Base-by-base conservation (phyloP, 2,329 filamentous ascomycete genomes). In the Davidsoniella australis region DNA sequence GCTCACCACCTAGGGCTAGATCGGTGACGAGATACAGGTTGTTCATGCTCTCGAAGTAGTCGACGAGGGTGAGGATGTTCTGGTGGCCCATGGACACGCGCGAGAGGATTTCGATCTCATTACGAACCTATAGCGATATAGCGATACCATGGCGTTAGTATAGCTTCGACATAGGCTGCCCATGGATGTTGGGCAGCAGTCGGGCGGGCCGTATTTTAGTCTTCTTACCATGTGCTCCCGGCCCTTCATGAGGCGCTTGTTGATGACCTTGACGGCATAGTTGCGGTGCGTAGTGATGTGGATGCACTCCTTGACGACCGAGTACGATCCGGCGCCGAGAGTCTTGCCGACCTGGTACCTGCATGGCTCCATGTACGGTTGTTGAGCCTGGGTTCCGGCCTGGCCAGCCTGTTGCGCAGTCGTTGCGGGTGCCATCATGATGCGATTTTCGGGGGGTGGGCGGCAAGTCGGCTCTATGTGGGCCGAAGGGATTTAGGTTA, bases 31-130 rank as follows among this genome's bases (percentile, higher is more conserved):
- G 80, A 64, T 98, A 98, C 56, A 98, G 75, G 66, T 98, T 98
- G 69, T 98, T 96, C 85, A 95, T 94, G 5, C 91, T 98, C 69
- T 98, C 91, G 62, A 98, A 98, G 67, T 96, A 98, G 69, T 98
- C 91, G 59, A 96, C 91, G 52, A 98, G 74, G 1, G 91, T 98
- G 54, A 98, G 70, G 62, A 98, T 96, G 62, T 98, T 98, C 64
- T 91, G 85, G 67, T 98, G 89, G 49, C 91, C 91, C 85, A 98
- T 94, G 1, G 89, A 96, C n/a, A 98, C 89, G 60, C 82, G 82
- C 66, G 96, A 96, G 57, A 98, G 73, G 23, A 98, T 87, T 5
- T 91, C 89, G 59, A 98, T 98, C 68, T 98, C 91, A 63, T 98
- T 98, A 55, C 91, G 83, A 52, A 94, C 85, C 86, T 94, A 42